phyloP scores from a whole-genome alignment of 2,329 filamentous ascomycete species.

The Cytospora mali region DNA sequence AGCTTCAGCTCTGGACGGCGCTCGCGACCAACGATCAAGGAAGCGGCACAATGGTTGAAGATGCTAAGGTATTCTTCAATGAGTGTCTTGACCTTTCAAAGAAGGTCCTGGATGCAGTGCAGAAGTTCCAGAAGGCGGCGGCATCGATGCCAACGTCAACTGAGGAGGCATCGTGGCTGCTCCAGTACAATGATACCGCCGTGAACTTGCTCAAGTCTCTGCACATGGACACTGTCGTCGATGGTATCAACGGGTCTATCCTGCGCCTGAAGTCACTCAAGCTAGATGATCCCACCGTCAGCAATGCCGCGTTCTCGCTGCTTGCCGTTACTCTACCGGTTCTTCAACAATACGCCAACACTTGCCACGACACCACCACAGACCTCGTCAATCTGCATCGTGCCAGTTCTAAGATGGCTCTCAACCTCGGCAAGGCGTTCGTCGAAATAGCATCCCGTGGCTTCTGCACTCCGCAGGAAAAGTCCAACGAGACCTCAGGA shows the following conservation, averaged over 20 bases:
- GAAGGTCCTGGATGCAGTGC: constrained; percentile 76
- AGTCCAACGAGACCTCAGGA: constrained; percentile 69
- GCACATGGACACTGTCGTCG: constrained; percentile 58
- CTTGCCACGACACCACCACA: constrained; percentile 60
- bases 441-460: constrained; percentile 78
- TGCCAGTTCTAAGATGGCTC: constrained; percentile 72
- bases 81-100: constrained; percentile 69
- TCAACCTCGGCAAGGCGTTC: constrained; percentile 76
- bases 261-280: constrained; percentile 39
- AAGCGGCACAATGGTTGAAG: constrained; percentile 25
- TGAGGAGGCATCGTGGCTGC: constrained; percentile 66
- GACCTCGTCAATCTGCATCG: constrained; percentile 67
- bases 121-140: constrained; percentile 65
- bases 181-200: constrained; percentile 56
- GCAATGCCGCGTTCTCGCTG: constrained; percentile 56
- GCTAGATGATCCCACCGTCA: constrained; percentile 42
- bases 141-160: constrained; percentile 57
- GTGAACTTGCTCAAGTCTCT: constrained; percentile 59
- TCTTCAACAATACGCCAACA: constrained; percentile 69
- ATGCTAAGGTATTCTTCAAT: constrained; percentile 53
- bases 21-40: constrained; percentile 30
- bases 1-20: constrained; percentile 67
- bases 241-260: constrained; percentile 44
- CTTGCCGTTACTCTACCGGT: constrained; percentile 70
- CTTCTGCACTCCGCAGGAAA: constrained; percentile 88